Evolutionary conservation across 768 basidiomycete species (phyloP).

Genomic region (Boletus subcaerulescens): DNA sequence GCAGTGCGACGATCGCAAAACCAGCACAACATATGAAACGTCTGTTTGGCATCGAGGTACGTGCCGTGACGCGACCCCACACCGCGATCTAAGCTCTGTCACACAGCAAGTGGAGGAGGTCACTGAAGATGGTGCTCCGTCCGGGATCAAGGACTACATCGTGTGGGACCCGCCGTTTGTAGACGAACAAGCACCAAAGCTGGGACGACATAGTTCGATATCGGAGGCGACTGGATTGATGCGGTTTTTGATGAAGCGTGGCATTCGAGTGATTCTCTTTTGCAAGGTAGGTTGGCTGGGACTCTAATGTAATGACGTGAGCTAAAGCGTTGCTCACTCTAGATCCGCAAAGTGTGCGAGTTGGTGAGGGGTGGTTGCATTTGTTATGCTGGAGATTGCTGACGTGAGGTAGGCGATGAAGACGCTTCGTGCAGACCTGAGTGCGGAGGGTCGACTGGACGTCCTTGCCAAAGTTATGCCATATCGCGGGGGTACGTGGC

Average conservation of each 20-base stretch:
- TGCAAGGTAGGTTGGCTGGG: constrained; percentile 56
- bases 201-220: constrained; percentile 58
- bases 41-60: constrained; percentile 63
- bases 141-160: constrained; percentile 75
- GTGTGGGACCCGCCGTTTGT: constrained; percentile 71
- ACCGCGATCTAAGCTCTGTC: background rate
- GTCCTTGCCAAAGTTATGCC: constrained; percentile 73
- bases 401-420: constrained; percentile 66
- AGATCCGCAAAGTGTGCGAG: constrained; percentile 84
- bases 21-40: constrained; percentile 72
- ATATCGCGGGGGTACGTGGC: constrained; percentile 71
- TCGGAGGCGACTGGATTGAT: constrained; percentile 70
- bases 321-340: background rate
- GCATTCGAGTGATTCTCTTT: constrained; percentile 82
- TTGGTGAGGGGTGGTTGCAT: constrained; percentile 45
- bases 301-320: background rate
- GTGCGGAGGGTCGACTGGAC: constrained; percentile 71
- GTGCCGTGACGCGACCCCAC: background rate
- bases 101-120: constrained; percentile 59
- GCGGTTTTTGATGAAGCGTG: constrained; percentile 78
- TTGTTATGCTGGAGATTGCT: background rate
- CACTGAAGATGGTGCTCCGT: constrained; percentile 78
- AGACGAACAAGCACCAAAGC: constrained; percentile 49
- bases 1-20: constrained; percentile 83
- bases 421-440: constrained; percentile 64